phyloP scores from a whole-genome alignment of 2,329 filamentous ascomycete species.

The Sclerotinia minor region DNA sequence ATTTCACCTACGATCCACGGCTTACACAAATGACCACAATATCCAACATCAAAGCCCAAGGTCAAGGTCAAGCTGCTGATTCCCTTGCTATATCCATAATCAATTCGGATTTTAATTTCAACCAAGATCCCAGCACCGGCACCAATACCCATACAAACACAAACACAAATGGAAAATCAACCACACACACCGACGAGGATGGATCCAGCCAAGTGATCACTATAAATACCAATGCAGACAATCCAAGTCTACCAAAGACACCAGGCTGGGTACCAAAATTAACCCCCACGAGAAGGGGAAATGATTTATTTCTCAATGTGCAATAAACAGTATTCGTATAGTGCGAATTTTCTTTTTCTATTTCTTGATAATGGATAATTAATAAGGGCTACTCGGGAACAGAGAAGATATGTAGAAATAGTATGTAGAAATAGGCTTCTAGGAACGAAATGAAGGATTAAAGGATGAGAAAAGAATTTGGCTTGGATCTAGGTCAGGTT shows the following conservation, averaged over 20 bases:
- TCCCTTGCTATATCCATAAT: neutral
- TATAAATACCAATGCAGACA: neutral
- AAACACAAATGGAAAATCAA: neutral
- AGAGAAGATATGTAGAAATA: neutral
- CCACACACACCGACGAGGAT: neutral
- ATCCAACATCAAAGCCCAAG: constrained; percentile 35
- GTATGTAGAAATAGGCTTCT: neutral
- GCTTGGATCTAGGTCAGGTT: neutral
- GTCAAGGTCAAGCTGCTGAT: neutral
- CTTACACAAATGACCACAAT: constrained; percentile 28
- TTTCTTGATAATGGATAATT: too few relatives aligned
- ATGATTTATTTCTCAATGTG: constrained; percentile 63
- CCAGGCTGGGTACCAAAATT: constrained; percentile 64
- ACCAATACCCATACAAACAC: neutral
- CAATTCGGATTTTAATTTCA: too few relatives aligned
- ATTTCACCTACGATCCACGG: neutral
- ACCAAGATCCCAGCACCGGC: neutral
- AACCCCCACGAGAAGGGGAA: constrained; percentile 65
- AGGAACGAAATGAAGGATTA: neutral
- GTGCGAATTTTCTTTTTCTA: too few relatives aligned
- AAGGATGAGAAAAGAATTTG: neutral
- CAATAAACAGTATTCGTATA: constrained; percentile 39
- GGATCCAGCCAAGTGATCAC: neutral
- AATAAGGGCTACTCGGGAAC: too few relatives aligned
- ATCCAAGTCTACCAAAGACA: constrained; percentile 44